These are phyloP conservation scores for Phoma herbarum DNA, from an alignment of 2,329 filamentous ascomycete species.

Conservation along the genomic window DNA sequence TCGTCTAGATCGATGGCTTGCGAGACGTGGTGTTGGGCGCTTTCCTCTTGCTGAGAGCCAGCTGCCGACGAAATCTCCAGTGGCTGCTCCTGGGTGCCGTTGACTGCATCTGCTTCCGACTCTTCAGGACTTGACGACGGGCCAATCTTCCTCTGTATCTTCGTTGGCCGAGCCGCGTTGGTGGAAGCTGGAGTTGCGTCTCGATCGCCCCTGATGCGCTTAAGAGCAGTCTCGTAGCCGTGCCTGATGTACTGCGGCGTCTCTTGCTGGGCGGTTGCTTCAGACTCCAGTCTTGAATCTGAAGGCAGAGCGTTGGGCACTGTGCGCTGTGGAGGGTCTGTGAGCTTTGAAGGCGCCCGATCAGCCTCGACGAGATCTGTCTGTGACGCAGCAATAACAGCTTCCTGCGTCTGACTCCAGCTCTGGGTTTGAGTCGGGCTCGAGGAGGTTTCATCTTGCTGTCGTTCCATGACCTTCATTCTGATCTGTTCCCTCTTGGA, in stretches of 20 bases:
- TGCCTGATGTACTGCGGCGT: constrained; percentile 37
- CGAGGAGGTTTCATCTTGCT: not conserved
- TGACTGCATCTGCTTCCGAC: not conserved
- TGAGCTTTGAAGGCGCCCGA: not conserved
- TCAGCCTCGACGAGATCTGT: not conserved
- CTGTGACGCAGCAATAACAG: not conserved
- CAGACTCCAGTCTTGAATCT: constrained; percentile 26
- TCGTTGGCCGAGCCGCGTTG: constrained; percentile 19
- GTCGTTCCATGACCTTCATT: constrained; percentile 27
- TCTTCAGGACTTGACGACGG: constrained; percentile 8
- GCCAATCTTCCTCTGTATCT: constrained; percentile 29
- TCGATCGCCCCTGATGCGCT: constrained; percentile 28
- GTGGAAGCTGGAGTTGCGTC: constrained; percentile 13
- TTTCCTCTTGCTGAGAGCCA: constrained; percentile 7
- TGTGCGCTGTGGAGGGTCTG: not conserved
- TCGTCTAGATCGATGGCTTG: constrained; percentile 11
- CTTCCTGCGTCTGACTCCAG: constrained; percentile 5
- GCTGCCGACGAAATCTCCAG: constrained; percentile 36
- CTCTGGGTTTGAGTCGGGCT: constrained; percentile 18
- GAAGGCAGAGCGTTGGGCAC: constrained; percentile 4
- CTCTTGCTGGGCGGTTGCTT: constrained; percentile 34
- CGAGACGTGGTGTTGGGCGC: too few relatives aligned
- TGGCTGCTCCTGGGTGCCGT: constrained; percentile 27
- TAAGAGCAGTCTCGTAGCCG: constrained; percentile 31
- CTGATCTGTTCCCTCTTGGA: constrained; percentile 37